Conservation (phyloP, 129 eudicot genomes). For the Artemisia tridentata region DNA sequence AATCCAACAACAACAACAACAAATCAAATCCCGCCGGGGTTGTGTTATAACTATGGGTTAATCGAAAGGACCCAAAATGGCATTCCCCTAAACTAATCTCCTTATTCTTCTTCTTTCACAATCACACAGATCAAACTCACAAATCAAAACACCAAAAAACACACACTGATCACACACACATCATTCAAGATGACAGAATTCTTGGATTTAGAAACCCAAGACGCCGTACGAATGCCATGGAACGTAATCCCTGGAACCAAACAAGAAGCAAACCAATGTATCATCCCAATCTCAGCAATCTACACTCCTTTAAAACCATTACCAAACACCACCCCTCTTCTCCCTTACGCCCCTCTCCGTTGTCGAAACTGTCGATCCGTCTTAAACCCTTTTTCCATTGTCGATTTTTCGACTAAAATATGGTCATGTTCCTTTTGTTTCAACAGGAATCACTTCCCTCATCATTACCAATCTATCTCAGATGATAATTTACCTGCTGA, state of each 20-base stretch:
- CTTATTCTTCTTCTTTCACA: conserved; percentile 7
- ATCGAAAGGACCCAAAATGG: conserved; percentile 5
- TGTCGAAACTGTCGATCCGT: conserved; percentile 89
- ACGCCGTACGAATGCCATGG: conserved; percentile 97
- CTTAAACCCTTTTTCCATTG: conserved; percentile 84
- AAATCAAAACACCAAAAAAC: background rate
- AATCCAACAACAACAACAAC: no score
- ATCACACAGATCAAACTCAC: conserved; percentile 16
- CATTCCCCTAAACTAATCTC: conserved; percentile 17
- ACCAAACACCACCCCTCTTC: conserved; percentile 45
- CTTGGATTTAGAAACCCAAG: conserved; percentile 70
- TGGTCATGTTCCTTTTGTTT: conserved; percentile 96
- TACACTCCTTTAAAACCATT: conserved; percentile 96
- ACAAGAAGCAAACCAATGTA: conserved; percentile 58
- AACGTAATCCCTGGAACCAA: conserved; percentile 90
- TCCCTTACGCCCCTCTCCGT: conserved; percentile 89
- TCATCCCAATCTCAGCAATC: conserved; percentile 80
- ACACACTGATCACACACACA: conserved; percentile 10
- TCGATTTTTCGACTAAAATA: conserved; percentile 83
- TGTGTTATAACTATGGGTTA: no score
- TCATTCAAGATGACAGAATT: conserved; percentile 64
- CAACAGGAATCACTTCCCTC: conserved; percentile 81
- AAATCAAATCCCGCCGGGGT: no score
- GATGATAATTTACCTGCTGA: conserved; percentile 85
- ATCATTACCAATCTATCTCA: conserved; percentile 67